Evolutionary conservation across 495 filamentous ascomycete species (phyloP).

Genomic region (Xylaria bambusicola): DNA sequence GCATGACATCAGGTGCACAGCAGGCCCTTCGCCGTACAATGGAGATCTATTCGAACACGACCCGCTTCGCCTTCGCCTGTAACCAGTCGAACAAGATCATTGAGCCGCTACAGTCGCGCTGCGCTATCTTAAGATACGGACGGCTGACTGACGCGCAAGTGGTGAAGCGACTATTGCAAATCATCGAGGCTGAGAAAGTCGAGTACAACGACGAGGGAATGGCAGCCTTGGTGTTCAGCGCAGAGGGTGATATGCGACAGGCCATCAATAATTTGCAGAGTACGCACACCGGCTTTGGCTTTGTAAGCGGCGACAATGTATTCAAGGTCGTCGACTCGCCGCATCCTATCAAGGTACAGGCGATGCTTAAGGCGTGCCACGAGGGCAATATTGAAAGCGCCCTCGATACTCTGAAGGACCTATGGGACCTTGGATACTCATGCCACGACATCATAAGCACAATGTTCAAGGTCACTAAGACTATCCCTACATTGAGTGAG

Average conservation of each 20-base stretch:
- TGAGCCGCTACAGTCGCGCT: slow-evolving; percentile 94
- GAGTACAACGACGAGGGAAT: slow-evolving; percentile 91
- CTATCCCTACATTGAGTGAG: slow-evolving; percentile 83
- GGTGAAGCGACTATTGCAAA: slow-evolving; percentile 84
- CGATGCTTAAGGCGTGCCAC: slow-evolving; percentile 95
- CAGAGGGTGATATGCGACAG: slow-evolving; percentile 98
- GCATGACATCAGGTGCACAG: slow-evolving; percentile 95
- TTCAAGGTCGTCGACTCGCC: slow-evolving; percentile 97
- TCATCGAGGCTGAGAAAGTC: slow-evolving; percentile 84
- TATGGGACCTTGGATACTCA: slow-evolving; percentile 93
- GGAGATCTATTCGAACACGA: slow-evolving; percentile 98
- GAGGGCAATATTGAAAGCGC: slow-evolving; percentile 87
- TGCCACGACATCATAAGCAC: slow-evolving; percentile 97
- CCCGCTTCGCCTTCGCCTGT: slow-evolving; percentile 96
- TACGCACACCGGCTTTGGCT: slow-evolving; percentile 92
- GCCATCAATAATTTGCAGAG: slow-evolving; percentile 99
- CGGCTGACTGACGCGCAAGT: slow-evolving; percentile 91
- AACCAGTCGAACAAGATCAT: slow-evolving; percentile 99
- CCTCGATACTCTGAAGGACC: slow-evolving; percentile 81
- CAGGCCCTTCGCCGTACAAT: slow-evolving; percentile 95
- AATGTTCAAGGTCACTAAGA: slow-evolving; percentile 99
- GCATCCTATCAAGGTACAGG: slow-evolving; percentile 97
- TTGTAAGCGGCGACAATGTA: slow-evolving; percentile 96
- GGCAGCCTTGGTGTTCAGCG: slow-evolving; percentile 92
- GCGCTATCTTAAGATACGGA: slow-evolving; percentile 93